Evolutionary conservation across 1,284 basidiomycete genomes (phyloP).

Genomic region (Cutaneotrichosporon daszewskae): DNA sequence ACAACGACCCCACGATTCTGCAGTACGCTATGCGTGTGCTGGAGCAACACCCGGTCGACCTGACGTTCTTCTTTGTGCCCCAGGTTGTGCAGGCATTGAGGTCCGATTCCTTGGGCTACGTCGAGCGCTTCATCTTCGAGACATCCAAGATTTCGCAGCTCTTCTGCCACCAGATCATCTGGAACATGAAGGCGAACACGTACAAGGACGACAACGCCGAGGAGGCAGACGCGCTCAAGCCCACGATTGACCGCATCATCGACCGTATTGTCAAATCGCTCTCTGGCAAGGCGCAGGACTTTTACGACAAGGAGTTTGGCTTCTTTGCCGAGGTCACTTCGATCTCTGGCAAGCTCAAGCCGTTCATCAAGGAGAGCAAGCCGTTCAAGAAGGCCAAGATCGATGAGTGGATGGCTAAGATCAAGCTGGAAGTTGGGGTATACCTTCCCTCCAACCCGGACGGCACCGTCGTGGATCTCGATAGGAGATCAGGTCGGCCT

Average conservation of each 20-base stretch:
- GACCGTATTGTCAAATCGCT: slow-evolving; percentile 74
- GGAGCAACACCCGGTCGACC: slow-evolving; percentile 86
- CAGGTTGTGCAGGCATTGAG: slow-evolving; percentile 96
- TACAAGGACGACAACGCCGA: slow-evolving; percentile 84
- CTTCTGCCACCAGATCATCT: slow-evolving; percentile 99
- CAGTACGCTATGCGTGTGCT: slow-evolving; percentile 97
- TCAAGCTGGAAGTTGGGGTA: slow-evolving; percentile 84
- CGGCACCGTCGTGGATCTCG: slow-evolving; percentile 90
- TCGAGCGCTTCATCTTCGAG: slow-evolving; percentile 92
- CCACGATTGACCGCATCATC: slow-evolving; percentile 81
- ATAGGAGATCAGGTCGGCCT: slow-evolving; percentile 92
- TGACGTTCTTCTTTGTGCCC: slow-evolving; percentile 99
- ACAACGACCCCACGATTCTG: slow-evolving; percentile 75
- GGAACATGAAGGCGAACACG: slow-evolving; percentile 99
- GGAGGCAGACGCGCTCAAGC: slow-evolving; percentile 81
- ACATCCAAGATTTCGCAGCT: slow-evolving; percentile 95
- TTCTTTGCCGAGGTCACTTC: slow-evolving; percentile 97
- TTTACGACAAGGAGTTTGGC: slow-evolving; percentile 91
- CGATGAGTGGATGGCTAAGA: slow-evolving; percentile 98
- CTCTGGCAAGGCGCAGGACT: slow-evolving; percentile 82
- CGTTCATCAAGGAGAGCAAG: slow-evolving; percentile 92
- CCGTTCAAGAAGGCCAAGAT: slow-evolving; percentile 97
- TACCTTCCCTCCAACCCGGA: slow-evolving; percentile 98
- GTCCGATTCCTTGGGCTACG: slow-evolving; percentile 83
- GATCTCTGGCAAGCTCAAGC: slow-evolving; percentile 96